These are phyloP conservation scores for Echium plantagineum DNA, from an alignment of 257 asterid genomes.

Conservation along the genomic window DNA sequence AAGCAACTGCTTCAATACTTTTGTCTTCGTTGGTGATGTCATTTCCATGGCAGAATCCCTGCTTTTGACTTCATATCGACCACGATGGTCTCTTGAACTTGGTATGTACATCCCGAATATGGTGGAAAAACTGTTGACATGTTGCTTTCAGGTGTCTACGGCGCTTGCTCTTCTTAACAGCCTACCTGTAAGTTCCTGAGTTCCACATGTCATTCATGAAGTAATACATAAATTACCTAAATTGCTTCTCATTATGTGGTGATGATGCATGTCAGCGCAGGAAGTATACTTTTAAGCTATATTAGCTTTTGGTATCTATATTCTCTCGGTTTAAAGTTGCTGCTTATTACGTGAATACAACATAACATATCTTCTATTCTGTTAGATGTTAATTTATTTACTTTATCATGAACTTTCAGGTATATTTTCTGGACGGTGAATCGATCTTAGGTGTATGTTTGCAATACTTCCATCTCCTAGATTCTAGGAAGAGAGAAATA, in stretches of 20 bases:
- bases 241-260: background rate
- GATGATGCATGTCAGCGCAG: background rate
- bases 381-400: background rate
- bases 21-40: constrained; percentile 67
- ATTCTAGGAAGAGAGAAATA: constrained; percentile 32
- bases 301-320: background rate
- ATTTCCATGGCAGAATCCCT: constrained; percentile 44
- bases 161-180: constrained; percentile 72
- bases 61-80: constrained; percentile 64
- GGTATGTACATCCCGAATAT: constrained; percentile 41
- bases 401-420: constrained; percentile 25
- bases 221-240: background rate
- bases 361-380: too few relatives aligned
- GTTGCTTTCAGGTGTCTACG: constrained; percentile 65
- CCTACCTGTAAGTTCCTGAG: constrained; percentile 54
- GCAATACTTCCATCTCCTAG: constrained; percentile 24
- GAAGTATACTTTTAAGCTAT: background rate
- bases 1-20: constrained; percentile 43
- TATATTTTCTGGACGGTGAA: constrained; percentile 69
- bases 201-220: background rate
- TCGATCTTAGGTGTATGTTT: constrained; percentile 38
- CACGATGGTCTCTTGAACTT: constrained; percentile 47
- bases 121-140: constrained; percentile 54
- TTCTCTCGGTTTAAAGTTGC: background rate
- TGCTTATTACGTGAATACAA: background rate